Percentiles rank a stretch among this genome's conserved stretches.
These are phyloP conservation scores for Mucor lusitanicus DNA, from an alignment of 371 early-diverging fungal species.

Conservation along the genomic window DNA sequence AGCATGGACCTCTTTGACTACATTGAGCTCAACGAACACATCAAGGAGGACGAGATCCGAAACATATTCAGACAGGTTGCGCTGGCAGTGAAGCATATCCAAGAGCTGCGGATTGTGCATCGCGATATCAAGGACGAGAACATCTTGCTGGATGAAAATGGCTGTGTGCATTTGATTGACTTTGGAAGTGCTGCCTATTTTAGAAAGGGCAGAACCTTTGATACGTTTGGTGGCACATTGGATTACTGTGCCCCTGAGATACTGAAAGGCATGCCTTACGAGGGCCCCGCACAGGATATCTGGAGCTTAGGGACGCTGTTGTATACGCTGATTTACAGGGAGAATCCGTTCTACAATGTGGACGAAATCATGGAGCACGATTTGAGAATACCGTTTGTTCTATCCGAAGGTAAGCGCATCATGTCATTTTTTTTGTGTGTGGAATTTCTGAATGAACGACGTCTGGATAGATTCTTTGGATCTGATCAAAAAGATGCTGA, in stretches of 20 bases:
- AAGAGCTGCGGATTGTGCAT: slow-evolving; percentile 70
- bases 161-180: slow-evolving; percentile 60
- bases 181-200: slow-evolving; percentile 68
- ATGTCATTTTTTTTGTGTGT: neutral
- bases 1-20: slow-evolving; percentile 74
- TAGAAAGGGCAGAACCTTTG: slow-evolving; percentile 55
- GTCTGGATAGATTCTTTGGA: slow-evolving; percentile 48
- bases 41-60: slow-evolving; percentile 55
- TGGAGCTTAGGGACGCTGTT: slow-evolving; percentile 79
- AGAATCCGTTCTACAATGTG: slow-evolving; percentile 27
- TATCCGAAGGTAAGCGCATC: slow-evolving; percentile 13
- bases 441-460: neutral
- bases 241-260: slow-evolving; percentile 73
- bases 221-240: slow-evolving; percentile 68
- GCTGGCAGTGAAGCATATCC: slow-evolving; percentile 65
- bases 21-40: slow-evolving; percentile 58
- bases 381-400: slow-evolving; percentile 21
- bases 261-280: slow-evolving; percentile 60
- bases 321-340: slow-evolving; percentile 67
- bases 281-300: slow-evolving; percentile 72
- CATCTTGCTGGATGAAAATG: slow-evolving; percentile 57
- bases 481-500: slow-evolving; percentile 56
- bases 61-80: slow-evolving; percentile 61
- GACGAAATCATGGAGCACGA: slow-evolving; percentile 23
- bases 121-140: slow-evolving; percentile 76